These are phyloP conservation scores for Teunomyces funiuensis DNA, from an alignment of 805 yeast species.

Conservation along the genomic window DNA sequence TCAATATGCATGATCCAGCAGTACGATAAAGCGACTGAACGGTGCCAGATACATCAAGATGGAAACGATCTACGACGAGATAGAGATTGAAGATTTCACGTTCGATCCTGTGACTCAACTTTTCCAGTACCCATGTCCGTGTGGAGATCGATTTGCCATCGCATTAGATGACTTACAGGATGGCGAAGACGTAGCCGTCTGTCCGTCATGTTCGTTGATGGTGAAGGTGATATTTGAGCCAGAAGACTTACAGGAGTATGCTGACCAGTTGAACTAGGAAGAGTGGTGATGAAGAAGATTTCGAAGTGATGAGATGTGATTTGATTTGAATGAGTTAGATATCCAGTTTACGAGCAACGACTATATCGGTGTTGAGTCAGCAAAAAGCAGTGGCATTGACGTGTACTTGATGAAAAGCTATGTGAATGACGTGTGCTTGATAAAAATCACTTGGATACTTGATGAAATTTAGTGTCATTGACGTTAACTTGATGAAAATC, in stretches of 20 bases:
- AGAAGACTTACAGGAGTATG: conserved; percentile 50
- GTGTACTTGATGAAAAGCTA: too few species aligned
- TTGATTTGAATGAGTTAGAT: too few species aligned
- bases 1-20: not conserved
- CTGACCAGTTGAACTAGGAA: not conserved
- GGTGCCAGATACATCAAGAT: too few species aligned
- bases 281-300: too few species aligned
- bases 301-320: too few species aligned
- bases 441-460: too few species aligned
- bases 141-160: conserved; percentile 93
- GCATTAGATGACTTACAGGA: conserved; percentile 79
- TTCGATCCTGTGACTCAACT: conserved; percentile 80
- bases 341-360: too few species aligned
- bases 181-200: conserved; percentile 92
- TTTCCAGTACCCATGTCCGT: conserved; percentile 95
- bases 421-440: too few species aligned
- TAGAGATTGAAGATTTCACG: conserved; percentile 95
- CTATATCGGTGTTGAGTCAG: too few species aligned
- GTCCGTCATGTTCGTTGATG: conserved; percentile 95
- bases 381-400: too few species aligned
- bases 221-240: conserved; percentile 85
- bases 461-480: too few species aligned
- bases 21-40: not conserved
- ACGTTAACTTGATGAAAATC: too few species aligned
- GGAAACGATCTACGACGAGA: conserved; percentile 82